Evolutionary conservation across 2,329 filamentous ascomycete genomes (phyloP), one percentile per base, ranked within the genome.

Genomic region (Pyrenophora seminiperda): DNA sequence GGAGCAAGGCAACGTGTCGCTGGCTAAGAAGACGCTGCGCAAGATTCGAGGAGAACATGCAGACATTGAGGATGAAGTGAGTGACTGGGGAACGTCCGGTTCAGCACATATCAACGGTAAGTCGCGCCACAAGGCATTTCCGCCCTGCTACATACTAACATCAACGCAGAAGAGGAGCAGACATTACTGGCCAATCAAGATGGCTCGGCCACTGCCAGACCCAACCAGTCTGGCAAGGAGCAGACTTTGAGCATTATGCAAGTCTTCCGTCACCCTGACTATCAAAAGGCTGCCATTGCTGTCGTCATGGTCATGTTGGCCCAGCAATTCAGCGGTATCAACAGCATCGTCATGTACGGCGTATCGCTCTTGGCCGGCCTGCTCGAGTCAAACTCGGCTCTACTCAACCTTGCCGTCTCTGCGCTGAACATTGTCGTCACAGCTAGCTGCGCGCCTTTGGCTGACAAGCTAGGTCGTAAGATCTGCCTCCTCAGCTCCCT

Each of bases 321-420:
- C 1, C 94, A 97, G 71, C 94, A 99, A 72, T 80, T 97, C 30
- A 93, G 89, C 50, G 93, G 76, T 38, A 93, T 97, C 76, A 97
- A 99, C 81, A 93, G 89, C 50, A 93, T 97, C 67, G 89, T 97
- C 75, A 97, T 99, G 92, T 99, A 99, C 74, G 96, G 92, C 2
- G 94, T 97, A 5, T 91, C 90, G 0, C 84, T 99, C 1, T 82
- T 99, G 11, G 85, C 88, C 24, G 85, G 86, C 56, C 82, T 97
- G 1, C 82, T 99, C 0, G 88, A 90, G 3, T 84, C 91, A 38
- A 91, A 86, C 54, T 93, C 92, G 0, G 88, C 88, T 0, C 76
- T 95, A 1, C 81, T 99, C 43, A 96, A 93, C 46, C 93, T 97
- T 53, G 76, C 89, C 46, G 91, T 97, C 51, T 96, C 91, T 0